Evolutionary conservation across 2,329 filamentous ascomycete species (phyloP), one percentile per base, ranked within the genome.

Genomic region (Dendryphion nanum): DNA sequence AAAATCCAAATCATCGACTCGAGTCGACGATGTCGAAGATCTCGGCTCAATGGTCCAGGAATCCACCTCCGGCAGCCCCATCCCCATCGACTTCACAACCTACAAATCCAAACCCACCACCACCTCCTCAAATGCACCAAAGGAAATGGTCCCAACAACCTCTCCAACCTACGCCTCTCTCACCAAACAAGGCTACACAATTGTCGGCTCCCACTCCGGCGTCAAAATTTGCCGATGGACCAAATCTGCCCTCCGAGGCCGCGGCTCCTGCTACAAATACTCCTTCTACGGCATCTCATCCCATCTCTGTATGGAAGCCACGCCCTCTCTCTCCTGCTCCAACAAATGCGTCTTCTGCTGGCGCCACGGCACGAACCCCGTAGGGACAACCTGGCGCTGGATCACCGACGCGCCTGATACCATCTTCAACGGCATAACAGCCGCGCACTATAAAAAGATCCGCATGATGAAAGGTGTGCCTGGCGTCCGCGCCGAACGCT

Each of bases 311-410:
- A 98, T 98, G 93, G 91, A 98, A 69, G 91, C 91, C 2, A 97
- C 91, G 0, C 91, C 91, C 0, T 95, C 90, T 0, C 79, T 98
- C 4, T 95, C 89, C 7, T 98, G 91, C 75, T 93, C 86, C 46
- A 97, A 97, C 73, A 97, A 98, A 66, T 97, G 93, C 66, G 89
- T 98, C 50, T 98, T 97, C 67, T 98, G 91, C 76, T 98, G 91
- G 93, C 83, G 93, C 5, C 93, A 97, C 61, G 93, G 91, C 37
- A 97, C 93, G 0, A 98, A 97, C 63, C 91, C 91, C 0, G 93
- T 97, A 0, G 90, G 90, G 33, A 97, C 93, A 3, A 95, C 86
- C 4, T 97, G 93, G 91, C 83, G 91, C 44, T 98, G 91, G 91
- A 81, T 90, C 35, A 88, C 96, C 19, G 93, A 97, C 60, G 84